These are phyloP conservation scores for Mucor lusitanicus DNA, from an alignment of 371 early-diverging fungal species.

Conservation along the genomic window DNA sequence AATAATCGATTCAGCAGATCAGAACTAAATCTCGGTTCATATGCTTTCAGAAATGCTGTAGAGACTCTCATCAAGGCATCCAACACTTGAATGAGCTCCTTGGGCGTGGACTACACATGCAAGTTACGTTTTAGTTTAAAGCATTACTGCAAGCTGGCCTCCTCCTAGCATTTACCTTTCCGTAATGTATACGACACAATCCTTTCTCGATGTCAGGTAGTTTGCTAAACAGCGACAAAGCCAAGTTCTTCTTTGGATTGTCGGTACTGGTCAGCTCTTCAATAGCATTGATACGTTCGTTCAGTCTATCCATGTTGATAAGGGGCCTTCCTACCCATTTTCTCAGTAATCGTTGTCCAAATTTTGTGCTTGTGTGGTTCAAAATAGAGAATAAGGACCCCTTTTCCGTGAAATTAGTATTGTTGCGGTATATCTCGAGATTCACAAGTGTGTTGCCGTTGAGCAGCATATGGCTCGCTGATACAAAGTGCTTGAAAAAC, in stretches of 20 bases:
- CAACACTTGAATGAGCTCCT: slow-evolving; percentile 61
- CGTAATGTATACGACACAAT: slow-evolving; percentile 73
- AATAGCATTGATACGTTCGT: slow-evolving; percentile 70
- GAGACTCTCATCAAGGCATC: slow-evolving; percentile 53
- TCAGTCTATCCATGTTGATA: slow-evolving; percentile 53
- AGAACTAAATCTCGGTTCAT: slow-evolving; percentile 32
- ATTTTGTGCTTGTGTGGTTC: slow-evolving; percentile 70
- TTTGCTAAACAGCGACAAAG: slow-evolving; percentile 36
- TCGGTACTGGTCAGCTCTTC: slow-evolving; percentile 58
- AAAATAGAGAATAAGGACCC: slow-evolving; percentile 69
- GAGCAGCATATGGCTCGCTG: slow-evolving; percentile 72
- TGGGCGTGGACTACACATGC: slow-evolving; percentile 49
- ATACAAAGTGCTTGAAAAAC: slow-evolving; percentile 68
- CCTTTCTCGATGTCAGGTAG: slow-evolving; percentile 79
- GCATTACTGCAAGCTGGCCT: neutral
- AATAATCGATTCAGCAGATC: slow-evolving; percentile 39
- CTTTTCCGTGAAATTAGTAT: slow-evolving; percentile 49
- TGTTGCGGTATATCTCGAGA: slow-evolving; percentile 74
- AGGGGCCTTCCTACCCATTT: slow-evolving; percentile 84
- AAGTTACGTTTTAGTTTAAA: neutral
- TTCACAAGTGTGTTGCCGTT: slow-evolving; percentile 76
- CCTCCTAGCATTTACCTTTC: slow-evolving; percentile 39
- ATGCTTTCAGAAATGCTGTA: slow-evolving; percentile 15
- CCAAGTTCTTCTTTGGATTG: slow-evolving; percentile 26
- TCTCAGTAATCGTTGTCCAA: slow-evolving; percentile 77